Percentiles rank a stretch among this genome's conserved stretches.
These are phyloP conservation scores for Torulaspora gathmanii DNA, from an alignment of 805 yeast genomes.

Conservation along the genomic window DNA sequence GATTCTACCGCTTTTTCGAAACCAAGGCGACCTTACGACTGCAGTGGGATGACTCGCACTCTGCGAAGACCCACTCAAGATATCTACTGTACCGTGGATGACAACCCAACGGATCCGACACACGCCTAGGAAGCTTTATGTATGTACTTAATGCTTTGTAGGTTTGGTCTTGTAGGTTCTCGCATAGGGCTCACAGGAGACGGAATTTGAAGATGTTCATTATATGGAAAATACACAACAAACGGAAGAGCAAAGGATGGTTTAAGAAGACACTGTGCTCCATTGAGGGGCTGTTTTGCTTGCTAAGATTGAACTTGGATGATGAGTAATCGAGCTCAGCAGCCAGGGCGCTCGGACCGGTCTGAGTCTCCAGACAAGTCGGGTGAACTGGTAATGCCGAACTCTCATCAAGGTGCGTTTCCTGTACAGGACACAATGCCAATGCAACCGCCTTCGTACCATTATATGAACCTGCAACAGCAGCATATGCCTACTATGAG, in stretches of 20 bases:
- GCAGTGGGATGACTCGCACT: constrained; percentile 28
- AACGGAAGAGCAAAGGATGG: not conserved
- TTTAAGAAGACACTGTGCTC: not conserved
- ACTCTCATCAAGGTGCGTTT: not conserved
- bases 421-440: constrained; percentile 6
- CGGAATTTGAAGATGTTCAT: not conserved
- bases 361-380: not conserved
- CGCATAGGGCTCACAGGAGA: not conserved
- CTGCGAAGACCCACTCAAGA: constrained; percentile 17
- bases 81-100: constrained; percentile 16
- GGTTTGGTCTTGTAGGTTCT: not conserved
- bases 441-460: constrained; percentile 2
- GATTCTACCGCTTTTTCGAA: constrained; percentile 19
- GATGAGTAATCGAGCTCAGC: not conserved
- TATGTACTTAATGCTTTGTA: not conserved
- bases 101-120: not conserved
- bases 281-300: not conserved
- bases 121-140: not conserved
- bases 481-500: constrained; percentile 5
- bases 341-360: not conserved
- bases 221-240: not conserved
- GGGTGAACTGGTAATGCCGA: not conserved
- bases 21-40: constrained; percentile 32
- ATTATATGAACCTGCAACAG: constrained; percentile 1
- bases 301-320: not conserved